A percentile compares a stretch with the other conserved stretches of the same genome.
phyloP scores from a whole-genome alignment of 192 early-diverging fungal species.

The Entomortierella beljakovae region DNA sequence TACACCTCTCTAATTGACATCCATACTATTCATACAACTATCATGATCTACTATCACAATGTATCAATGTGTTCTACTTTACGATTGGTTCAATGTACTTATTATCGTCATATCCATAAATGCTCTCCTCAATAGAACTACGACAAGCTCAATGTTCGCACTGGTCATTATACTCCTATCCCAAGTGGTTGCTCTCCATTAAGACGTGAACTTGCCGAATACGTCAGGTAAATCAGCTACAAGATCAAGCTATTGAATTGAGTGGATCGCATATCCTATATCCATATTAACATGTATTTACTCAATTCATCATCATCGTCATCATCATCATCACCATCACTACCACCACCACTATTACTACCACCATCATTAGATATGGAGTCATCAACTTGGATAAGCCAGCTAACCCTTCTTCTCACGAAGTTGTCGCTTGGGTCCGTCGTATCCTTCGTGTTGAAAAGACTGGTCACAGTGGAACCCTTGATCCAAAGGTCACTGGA shows the following conservation, averaged over 20 bases:
- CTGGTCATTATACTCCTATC: conserved; percentile 98
- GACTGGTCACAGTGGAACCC: conserved; percentile 98
- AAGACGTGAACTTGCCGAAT: conserved; percentile 91
- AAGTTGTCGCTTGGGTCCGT: conserved; percentile 99
- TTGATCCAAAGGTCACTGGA: conserved; percentile 99
- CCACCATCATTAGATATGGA: conserved; percentile 76
- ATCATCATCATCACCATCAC: not conserved
- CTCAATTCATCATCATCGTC: too few species aligned
- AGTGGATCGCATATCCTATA: too few species aligned
- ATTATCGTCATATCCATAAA: not conserved
- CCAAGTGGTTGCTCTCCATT: conserved; percentile 94
- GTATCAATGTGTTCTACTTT: not conserved
- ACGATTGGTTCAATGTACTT: not conserved
- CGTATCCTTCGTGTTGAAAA: conserved; percentile 98
- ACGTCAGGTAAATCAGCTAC: conserved; percentile 72
- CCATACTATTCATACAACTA: not conserved
- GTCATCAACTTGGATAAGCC: conserved; percentile 99
- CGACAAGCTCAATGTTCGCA: conserved; percentile 97
- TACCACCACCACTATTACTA: not conserved
- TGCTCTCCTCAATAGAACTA: conserved; percentile 73
- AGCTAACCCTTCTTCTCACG: conserved; percentile 99
- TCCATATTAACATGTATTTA: too few species aligned
- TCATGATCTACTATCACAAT: not conserved
- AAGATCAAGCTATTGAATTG: too few species aligned
- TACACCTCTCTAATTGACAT: not conserved